Conservation (phyloP, 202 grass and related monocot species). For the Thinopyrum obtusiflorum region DNA sequence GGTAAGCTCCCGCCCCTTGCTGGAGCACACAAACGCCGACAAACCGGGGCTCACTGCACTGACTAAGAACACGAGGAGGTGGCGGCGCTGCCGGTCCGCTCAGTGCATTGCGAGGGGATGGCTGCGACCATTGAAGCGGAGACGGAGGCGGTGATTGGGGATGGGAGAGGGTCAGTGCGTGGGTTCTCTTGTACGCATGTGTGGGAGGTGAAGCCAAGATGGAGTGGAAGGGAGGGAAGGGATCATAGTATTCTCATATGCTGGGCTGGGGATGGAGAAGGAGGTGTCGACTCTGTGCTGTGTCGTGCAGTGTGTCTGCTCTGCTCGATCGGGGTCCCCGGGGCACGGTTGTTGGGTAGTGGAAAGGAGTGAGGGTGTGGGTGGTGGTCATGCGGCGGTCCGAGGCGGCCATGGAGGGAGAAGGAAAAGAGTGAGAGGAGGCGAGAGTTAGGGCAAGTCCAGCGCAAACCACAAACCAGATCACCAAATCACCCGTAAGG, state of each 20-base stretch:
- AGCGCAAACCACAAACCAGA: too few species aligned
- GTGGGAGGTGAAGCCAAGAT: constrained; percentile 3
- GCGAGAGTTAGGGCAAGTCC: not conserved
- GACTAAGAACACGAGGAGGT: not conserved
- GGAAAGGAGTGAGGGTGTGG: not conserved
- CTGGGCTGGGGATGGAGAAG: not conserved
- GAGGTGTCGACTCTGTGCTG: not conserved
- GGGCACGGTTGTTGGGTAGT: constrained; percentile 41
- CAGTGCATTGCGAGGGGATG: not conserved
- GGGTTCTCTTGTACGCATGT: constrained; percentile 19
- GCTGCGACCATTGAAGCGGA: not conserved
- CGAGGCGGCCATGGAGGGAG: not conserved
- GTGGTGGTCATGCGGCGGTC: not conserved
- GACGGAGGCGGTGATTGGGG: not conserved
- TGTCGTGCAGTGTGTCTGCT: not conserved
- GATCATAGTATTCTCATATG: constrained; percentile 46
- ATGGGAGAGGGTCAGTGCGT: not conserved
- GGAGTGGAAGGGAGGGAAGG: not conserved
- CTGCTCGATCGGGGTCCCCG: constrained; percentile 23
- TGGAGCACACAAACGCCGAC: not conserved
- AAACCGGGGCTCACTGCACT: not conserved
- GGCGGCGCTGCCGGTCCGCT: not conserved
- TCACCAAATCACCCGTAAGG: too few species aligned
- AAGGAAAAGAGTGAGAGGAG: not conserved
- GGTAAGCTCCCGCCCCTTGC: not conserved